These are phyloP conservation scores for Salix dunnii DNA, from an alignment of 345 rosid genomes.

Conservation along the genomic window DNA sequence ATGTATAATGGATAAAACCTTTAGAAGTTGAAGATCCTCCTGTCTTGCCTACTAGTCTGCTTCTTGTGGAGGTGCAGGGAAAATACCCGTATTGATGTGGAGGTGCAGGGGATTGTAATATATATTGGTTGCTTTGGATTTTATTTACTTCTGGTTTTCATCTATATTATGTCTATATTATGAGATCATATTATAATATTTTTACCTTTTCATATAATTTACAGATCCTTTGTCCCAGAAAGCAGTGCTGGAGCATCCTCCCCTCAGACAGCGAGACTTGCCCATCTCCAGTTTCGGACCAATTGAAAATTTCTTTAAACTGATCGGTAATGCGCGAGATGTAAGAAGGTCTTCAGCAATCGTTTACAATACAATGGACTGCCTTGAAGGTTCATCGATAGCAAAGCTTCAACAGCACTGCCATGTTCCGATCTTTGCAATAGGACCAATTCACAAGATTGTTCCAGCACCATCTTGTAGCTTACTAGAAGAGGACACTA, in stretches of 20 bases:
- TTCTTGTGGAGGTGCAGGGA: too few species aligned
- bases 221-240: slow-evolving; percentile 23
- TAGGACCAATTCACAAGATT: slow-evolving; percentile 14
- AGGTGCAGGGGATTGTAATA: too few species aligned
- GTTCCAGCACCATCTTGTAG: slow-evolving; percentile 18
- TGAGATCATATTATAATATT: too few species aligned
- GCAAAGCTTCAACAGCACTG: background rate
- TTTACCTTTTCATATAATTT: background rate
- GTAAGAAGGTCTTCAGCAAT: slow-evolving; percentile 25
- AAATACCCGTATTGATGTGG: too few species aligned
- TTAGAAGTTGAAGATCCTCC: too few species aligned
- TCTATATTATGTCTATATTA: too few species aligned
- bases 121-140: too few species aligned
- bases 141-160: too few species aligned
- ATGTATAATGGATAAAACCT: too few species aligned
- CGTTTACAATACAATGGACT: slow-evolving; percentile 18
- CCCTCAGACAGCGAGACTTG: slow-evolving; percentile 35
- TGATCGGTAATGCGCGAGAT: slow-evolving; percentile 13
- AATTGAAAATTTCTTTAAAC: slow-evolving; percentile 17
- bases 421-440: slow-evolving; percentile 26
- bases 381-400: slow-evolving; percentile 2
- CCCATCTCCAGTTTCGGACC: slow-evolving; percentile 27
- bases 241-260: slow-evolving; percentile 21
- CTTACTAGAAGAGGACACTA: slow-evolving; percentile 35
- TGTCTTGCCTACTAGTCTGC: too few species aligned